Base-by-base conservation (phyloP, 2,329 filamentous ascomycete genomes). In the Colletotrichum sp. region DNA sequence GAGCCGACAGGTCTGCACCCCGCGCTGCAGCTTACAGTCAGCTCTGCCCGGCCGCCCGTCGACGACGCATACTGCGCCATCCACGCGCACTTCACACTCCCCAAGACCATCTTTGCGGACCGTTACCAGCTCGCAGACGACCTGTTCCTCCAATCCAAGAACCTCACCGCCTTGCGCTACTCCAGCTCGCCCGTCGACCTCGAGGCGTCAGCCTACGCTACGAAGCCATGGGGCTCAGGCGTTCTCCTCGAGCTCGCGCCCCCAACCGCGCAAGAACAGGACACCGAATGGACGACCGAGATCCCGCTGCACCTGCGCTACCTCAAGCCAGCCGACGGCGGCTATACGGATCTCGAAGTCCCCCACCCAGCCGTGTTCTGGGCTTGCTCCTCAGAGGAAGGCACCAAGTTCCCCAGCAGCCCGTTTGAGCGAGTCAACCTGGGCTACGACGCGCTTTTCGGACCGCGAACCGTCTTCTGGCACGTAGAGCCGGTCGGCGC, bases 261-360 rank as follows among this genome's bases (percentile, higher is more conserved):
- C 2, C 91, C 94, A 0, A 76, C 80, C 1, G 16, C 79, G 30
- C 28, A 63, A 7, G 79, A 82, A 80, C 82, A 85, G 21, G 81
- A 87, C 18, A 83, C 86, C 15, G 77, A 83, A 2, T 95, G 92
- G 92, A 94, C 90, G 8, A 91, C 90, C 13, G 90, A 93, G 74
- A 90, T 99, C 44, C 96, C 96, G 0, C 89, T 98, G 16, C 96
- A 99, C 82, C 89, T 98, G 5, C 94, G 96, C 36, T 99, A 98
- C 83, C 89, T 98, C 6, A 85, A 88, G 8, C 94, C 94, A 0
- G 88, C 89, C 0, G 83, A 84, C 59, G 88, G 88, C 4, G 93
- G 93, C 4, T 88, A 91, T 78, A 83, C 86, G 4, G 79, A 88
- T 6, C 84, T 93, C 1, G 86, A 92, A n/a, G 83, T 97, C 0